Conservation (phyloP, 345 rosid genomes). For the Salix caprea region DNA sequence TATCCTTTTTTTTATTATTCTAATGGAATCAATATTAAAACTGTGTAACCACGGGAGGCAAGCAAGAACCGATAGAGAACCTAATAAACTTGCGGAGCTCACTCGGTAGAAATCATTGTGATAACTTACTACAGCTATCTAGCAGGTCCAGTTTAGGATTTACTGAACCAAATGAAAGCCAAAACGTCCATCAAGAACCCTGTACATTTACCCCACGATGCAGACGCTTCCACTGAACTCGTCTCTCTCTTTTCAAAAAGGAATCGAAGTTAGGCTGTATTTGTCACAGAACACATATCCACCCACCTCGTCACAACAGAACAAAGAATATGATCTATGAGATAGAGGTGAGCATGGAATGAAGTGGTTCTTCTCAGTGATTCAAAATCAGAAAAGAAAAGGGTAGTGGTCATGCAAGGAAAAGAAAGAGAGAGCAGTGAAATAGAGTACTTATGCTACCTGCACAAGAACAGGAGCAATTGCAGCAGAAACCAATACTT, state of each 20-base stretch:
- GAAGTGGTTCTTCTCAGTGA: not conserved
- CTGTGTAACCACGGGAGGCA: too few species aligned
- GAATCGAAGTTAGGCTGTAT: not conserved
- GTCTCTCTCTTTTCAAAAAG: not conserved
- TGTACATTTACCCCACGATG: not conserved
- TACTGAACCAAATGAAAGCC: too few species aligned
- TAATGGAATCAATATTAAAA: too few species aligned
- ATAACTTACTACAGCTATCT: too few species aligned
- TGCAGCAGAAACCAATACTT: not conserved
- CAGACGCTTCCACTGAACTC: not conserved
- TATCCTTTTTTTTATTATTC: too few species aligned
- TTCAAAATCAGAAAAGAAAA: not conserved
- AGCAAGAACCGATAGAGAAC: too few species aligned
- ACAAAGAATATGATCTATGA: not conserved
- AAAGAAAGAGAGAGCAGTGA: not conserved
- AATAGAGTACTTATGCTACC: not conserved
- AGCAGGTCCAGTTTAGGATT: too few species aligned
- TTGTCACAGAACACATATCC: not conserved
- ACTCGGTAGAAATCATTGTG: too few species aligned
- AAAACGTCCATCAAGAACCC: too few species aligned
- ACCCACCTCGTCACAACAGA: not conserved
- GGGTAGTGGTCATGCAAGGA: not conserved
- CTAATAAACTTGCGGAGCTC: too few species aligned
- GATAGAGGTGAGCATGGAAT: not conserved
- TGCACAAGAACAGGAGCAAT: too few species aligned